Evolutionary conservation across 164 flowering plant genomes (phyloP).

Genomic region (Brasenia schreberi): DNA sequence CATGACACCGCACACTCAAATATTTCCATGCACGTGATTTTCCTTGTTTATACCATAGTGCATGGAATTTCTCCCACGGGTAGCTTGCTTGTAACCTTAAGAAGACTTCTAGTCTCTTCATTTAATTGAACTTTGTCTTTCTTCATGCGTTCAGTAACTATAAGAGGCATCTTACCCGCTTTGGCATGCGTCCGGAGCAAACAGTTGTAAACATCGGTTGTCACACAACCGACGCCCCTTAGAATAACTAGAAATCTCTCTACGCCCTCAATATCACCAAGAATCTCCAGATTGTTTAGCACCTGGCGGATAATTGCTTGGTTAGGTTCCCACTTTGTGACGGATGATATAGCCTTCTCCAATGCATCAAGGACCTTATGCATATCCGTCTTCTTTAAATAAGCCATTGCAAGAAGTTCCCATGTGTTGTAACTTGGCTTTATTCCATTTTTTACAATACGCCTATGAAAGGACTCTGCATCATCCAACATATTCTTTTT

Average conservation of each 20-base stretch:
- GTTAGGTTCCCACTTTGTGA: slow-evolving; percentile 58
- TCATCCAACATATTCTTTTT: slow-evolving; percentile 37
- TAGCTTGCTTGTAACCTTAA: slow-evolving; percentile 53
- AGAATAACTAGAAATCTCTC: slow-evolving; percentile 47
- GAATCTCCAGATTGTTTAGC: slow-evolving; percentile 32
- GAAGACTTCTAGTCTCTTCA: slow-evolving; percentile 51
- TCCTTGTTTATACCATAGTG: background rate
- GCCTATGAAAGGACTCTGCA: slow-evolving; percentile 43
- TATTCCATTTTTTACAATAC: slow-evolving; percentile 37
- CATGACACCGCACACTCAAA: too few species aligned
- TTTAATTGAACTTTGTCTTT: slow-evolving; percentile 52
- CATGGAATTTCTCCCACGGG: slow-evolving; percentile 43
- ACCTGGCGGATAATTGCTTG: slow-evolving; percentile 28
- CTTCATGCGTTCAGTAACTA: slow-evolving; percentile 73
- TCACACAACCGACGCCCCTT: slow-evolving; percentile 49
- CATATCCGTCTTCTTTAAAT: slow-evolving; percentile 31
- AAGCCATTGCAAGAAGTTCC: slow-evolving; percentile 79
- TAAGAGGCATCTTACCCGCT: slow-evolving; percentile 78
- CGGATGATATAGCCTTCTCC: slow-evolving; percentile 48
- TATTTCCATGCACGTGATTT: too few species aligned
- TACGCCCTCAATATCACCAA: slow-evolving; percentile 43
- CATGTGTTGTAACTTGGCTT: slow-evolving; percentile 54
- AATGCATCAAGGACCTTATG: slow-evolving; percentile 45
- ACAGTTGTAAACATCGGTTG: slow-evolving; percentile 55
- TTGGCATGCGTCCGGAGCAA: slow-evolving; percentile 56